Evolutionary conservation across 441 rosid genomes (phyloP).

Genomic region (Erodium trifolium): DNA sequence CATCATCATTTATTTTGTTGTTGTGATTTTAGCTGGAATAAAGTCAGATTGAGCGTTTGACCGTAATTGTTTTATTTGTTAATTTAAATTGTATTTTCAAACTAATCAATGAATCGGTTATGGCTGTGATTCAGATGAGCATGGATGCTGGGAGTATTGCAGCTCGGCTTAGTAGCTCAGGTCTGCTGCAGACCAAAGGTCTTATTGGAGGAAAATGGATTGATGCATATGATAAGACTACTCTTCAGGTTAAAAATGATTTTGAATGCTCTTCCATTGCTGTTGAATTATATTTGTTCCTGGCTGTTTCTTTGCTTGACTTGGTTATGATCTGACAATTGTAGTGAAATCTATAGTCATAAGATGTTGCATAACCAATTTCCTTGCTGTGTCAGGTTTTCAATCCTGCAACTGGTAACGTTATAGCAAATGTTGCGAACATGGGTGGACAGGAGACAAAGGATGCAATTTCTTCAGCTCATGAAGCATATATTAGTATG

Average conservation of each 20-base stretch:
- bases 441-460: constrained; percentile 82
- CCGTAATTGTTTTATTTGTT: not conserved
- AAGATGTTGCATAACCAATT: not conserved
- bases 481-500: constrained; percentile 64
- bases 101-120: not conserved
- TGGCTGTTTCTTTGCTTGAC: not conserved
- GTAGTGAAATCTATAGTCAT: not conserved
- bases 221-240: constrained; percentile 66
- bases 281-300: not conserved
- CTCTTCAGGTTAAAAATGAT: constrained; percentile 41
- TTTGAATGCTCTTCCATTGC: not conserved
- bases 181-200: constrained; percentile 59
- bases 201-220: constrained; percentile 85
- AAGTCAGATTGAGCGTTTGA: not conserved
- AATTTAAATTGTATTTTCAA: not conserved
- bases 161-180: constrained; percentile 38
- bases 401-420: constrained; percentile 87
- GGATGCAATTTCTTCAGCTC: constrained; percentile 83
- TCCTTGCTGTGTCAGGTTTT: constrained; percentile 43
- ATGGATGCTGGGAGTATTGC: constrained; percentile 40
- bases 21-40: not conserved
- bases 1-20: not conserved
- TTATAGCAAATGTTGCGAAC: constrained; percentile 60
- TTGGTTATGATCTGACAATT: not conserved
- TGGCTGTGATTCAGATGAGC: constrained; percentile 39